Evolutionary conservation across 2,329 filamentous ascomycete species (phyloP), one percentile per base, ranked within the genome.

Genomic region (Microcera coccophila): DNA sequence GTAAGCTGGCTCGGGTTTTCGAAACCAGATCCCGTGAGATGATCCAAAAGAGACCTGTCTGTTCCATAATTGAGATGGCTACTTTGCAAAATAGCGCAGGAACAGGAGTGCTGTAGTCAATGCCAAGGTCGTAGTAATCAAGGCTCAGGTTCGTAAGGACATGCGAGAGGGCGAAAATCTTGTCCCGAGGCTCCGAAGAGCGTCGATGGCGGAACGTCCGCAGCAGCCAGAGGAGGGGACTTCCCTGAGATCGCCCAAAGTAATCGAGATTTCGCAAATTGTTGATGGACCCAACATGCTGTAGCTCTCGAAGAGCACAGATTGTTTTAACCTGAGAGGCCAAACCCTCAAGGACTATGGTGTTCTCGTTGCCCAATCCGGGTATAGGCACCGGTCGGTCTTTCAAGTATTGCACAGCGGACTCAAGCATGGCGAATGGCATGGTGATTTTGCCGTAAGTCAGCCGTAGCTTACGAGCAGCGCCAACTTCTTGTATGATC

Each of bases 31-130:
- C 52, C 1, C 39, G 35, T 5, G 48, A 52, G 4, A 44, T 53
- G 32, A 55, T 35, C 50, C 50, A 55, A 17, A 55, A 53, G 3
- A 55, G n/a, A 0, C 52, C 48, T 14, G 52, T 55, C 10, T 53
- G 46, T 4, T 47, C 31, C 37, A 52, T 53, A 4, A 55, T 48
- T 5, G 31, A 26, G 10, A 46, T 15, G 3, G 44, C 36, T 17
- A 52, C 36, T 10, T 36, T 34, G 21, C 39, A 46, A 31, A 53
- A 55, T 2, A 53, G 36, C 3, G 19, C 20, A 4, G 46, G 39
- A 3, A 47, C 38, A 4, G 50, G 24, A 5, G 31, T 42, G 34
- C 36, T 16, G 4, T 53, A 52, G 41, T 47, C 32, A 5, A 42
- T 41, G 17, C 26, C 17, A 15, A 55, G 26, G 10, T 14, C 16